Evolutionary conservation across 2,329 filamentous ascomycete genomes (phyloP), one percentile per base, ranked within the genome.

Genomic region (Colletotrichum lentis): DNA sequence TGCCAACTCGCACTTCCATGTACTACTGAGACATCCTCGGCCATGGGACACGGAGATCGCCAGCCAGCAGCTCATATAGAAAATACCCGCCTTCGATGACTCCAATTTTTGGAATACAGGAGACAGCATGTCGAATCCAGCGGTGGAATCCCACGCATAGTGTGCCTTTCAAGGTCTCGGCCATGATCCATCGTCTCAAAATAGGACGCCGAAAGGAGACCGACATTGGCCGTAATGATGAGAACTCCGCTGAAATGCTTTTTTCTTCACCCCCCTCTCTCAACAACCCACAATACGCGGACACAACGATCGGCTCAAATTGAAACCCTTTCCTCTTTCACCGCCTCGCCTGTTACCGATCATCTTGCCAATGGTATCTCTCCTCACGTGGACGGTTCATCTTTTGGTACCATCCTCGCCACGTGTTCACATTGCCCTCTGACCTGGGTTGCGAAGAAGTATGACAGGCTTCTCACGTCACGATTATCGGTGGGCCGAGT

Each of bases 271-370:
- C 49, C n/a, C 8, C 5, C 52, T 39, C 6, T 20, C 18, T 39
- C 1, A 5, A 18, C 22, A 14, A 1, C 20, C 20, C 44, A 44
- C 39, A 39, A 11, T 10, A 39, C 46, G 39, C 39, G 4, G 41
- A 18, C 56, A 64, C 57, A 27, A 46, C 8, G 18, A 63, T 58
- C 22, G 31, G 37, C 37, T 50, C 31, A 67, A 24, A 11, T 47
- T 1, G 2, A 16, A 16, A 16, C 16, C 8, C 20, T 5, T 27
- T 1, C 14, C 5, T 11, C 22, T n/a, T 5, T 18, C 37, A 20
- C 16, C 22, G 10, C 20, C 35, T 47, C 20, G 31, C 20, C 35
- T 20, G 4, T 31, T 31, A 31, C 27, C 8, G 12, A 18, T 24
- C 22, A 14, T 24, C 20, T 22, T 27, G 46, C 6, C 10, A 18